A percentile compares a stretch with the other conserved stretches of the same genome.
These are phyloP conservation scores for Hanseniaspora hatyaiensis DNA, from an alignment of 805 yeast genomes.

Conservation along the genomic window DNA sequence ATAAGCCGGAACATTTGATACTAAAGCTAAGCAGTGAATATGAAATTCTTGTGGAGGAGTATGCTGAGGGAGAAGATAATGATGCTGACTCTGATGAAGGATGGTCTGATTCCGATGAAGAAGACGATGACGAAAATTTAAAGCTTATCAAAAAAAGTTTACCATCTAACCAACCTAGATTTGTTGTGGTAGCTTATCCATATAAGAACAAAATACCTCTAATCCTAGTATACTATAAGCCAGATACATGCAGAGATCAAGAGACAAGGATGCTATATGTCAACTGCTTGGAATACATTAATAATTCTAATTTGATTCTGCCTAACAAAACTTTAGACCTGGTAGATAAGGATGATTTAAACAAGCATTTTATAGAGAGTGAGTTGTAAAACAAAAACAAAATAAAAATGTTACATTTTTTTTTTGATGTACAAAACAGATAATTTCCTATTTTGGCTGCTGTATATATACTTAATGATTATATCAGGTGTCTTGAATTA, in stretches of 20 bases:
- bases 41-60: conserved; percentile 26
- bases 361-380: conserved; percentile 22
- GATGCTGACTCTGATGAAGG: conserved; percentile 43
- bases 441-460: too few species aligned
- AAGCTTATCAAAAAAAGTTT: conserved; percentile 48
- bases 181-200: conserved; percentile 66
- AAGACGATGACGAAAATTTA: conserved; percentile 36
- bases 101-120: conserved; percentile 35
- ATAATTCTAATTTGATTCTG: conserved; percentile 53
- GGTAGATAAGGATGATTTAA: conserved; percentile 24
- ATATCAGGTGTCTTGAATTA: too few species aligned
- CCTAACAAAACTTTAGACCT: conserved; percentile 38
- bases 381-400: background rate
- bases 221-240: conserved; percentile 77
- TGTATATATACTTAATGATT: too few species aligned
- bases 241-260: conserved; percentile 66
- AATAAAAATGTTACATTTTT: background rate
- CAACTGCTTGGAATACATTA: conserved; percentile 71
- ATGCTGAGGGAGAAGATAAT: conserved; percentile 35
- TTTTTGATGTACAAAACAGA: too few species aligned
- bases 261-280: conserved; percentile 81
- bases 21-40: conserved; percentile 28
- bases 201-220: conserved; percentile 54
- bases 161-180: conserved; percentile 76
- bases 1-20: conserved; percentile 48